A percentile compares a stretch with the other conserved stretches of the same genome.
These are phyloP conservation scores for Penicillium sp. DNA, from an alignment of 2,329 filamentous ascomycete species.

Conservation along the genomic window DNA sequence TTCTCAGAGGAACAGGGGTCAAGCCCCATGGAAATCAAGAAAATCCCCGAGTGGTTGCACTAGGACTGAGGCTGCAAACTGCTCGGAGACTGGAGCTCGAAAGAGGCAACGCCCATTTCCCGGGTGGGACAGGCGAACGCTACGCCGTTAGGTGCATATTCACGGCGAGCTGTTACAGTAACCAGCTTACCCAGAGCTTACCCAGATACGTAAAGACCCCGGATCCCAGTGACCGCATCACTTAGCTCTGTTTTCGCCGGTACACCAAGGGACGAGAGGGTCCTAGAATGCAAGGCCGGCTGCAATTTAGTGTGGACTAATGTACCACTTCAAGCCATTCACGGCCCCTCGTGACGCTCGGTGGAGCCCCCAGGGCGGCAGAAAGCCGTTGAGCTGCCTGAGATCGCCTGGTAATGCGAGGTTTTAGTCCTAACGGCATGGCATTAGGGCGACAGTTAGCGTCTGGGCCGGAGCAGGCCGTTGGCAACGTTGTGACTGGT, in stretches of 20 bases:
- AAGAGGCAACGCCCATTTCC: constrained; percentile 10
- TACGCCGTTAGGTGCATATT: not conserved
- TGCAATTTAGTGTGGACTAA: not conserved
- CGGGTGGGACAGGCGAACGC: constrained; percentile 12
- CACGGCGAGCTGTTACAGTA: not conserved
- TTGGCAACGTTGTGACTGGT: constrained; percentile 13
- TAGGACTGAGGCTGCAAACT: constrained; percentile 16
- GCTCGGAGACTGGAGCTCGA: constrained; percentile 3
- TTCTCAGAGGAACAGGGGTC: constrained; percentile 13
- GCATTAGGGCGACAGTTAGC: constrained; percentile 18
- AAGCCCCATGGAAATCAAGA: constrained; percentile 19
- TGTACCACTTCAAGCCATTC: not conserved
- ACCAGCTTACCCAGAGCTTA: not conserved
- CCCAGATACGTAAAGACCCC: not conserved
- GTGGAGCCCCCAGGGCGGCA: constrained; percentile 1
- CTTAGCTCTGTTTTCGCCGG: not conserved
- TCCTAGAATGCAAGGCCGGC: not conserved
- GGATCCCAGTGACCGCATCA: not conserved
- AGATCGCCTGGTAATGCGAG: constrained; percentile 15
- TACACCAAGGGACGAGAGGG: not conserved
- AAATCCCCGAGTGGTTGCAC: constrained; percentile 27
- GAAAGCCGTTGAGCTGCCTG: constrained; percentile 15
- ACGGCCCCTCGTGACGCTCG: constrained; percentile 3
- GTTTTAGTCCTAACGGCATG: constrained; percentile 24
- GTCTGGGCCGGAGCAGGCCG: constrained; percentile 20